These are phyloP conservation scores for Macrolepiota dolichaula DNA, from an alignment of 768 basidiomycete species.

Conservation along the genomic window DNA sequence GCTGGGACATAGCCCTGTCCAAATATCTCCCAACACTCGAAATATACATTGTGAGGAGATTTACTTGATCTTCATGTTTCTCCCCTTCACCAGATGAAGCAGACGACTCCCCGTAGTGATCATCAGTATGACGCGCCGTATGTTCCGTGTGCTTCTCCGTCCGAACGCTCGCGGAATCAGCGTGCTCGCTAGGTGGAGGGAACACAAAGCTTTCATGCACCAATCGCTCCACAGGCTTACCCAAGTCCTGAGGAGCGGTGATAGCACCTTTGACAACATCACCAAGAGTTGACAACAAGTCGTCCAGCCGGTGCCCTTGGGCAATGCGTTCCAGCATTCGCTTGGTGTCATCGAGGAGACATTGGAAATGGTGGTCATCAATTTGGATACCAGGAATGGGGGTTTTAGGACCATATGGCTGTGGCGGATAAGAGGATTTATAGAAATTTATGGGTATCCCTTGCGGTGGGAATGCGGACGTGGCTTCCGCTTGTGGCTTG, in stretches of 20 bases:
- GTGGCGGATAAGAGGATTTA: constrained; percentile 18
- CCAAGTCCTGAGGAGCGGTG: constrained; percentile 13
- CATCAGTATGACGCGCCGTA: background rate
- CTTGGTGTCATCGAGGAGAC: constrained; percentile 26
- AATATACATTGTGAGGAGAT: constrained; percentile 14
- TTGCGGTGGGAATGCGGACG: background rate
- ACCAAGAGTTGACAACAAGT: constrained; percentile 22
- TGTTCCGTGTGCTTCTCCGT: background rate
- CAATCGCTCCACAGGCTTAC: background rate
- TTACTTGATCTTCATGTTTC: background rate
- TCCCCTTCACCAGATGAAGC: background rate
- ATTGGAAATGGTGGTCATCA: constrained; percentile 15
- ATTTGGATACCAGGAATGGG: constrained; percentile 11
- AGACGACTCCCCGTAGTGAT: background rate
- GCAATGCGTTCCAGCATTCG: constrained; percentile 31
- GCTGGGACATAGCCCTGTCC: constrained; percentile 20
- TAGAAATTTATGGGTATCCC: background rate
- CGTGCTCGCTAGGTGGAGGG: no score
- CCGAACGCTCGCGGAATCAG: background rate
- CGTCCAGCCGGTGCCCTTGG: constrained; percentile 28
- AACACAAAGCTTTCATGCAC: background rate
- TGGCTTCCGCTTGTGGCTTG: background rate
- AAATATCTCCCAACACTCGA: constrained; percentile 19
- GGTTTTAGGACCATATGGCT: constrained; percentile 11
- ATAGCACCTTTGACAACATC: constrained; percentile 17